Conservation (phyloP, 1,139 yeast genomes). For the Geotrichum citri-aurantii region DNA sequence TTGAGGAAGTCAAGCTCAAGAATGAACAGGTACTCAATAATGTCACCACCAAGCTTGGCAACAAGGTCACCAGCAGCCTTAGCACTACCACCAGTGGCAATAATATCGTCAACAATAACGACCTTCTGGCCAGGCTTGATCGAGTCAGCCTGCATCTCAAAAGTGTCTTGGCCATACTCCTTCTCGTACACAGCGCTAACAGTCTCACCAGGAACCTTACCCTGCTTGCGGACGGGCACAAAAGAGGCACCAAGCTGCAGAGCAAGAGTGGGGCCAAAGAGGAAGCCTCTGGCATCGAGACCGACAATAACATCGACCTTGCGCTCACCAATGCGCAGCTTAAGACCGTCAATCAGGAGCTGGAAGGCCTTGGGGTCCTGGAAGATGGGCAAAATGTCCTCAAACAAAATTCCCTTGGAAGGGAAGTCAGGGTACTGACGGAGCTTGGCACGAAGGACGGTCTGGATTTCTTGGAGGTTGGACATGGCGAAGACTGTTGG, state of each 20-base stretch:
- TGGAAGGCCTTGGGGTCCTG: constrained; percentile 74
- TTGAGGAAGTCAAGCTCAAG: constrained; percentile 92
- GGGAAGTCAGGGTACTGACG: constrained; percentile 91
- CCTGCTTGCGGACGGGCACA: constrained; percentile 90
- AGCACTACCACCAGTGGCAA: constrained; percentile 98
- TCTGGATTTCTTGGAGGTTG: constrained; percentile 19
- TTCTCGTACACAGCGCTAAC: constrained; percentile 69
- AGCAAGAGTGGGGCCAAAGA: constrained; percentile 94
- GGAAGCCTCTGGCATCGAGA: constrained; percentile 92
- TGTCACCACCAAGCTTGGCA: constrained; percentile 56
- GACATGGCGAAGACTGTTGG: constrained; percentile 8
- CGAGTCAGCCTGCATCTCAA: constrained; percentile 82
- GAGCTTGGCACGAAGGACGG: constrained; percentile 30
- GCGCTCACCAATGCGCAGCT: constrained; percentile 58
- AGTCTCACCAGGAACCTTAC: constrained; percentile 87
- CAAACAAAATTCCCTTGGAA: constrained; percentile 83
- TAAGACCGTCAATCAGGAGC: constrained; percentile 74
- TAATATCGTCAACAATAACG: constrained; percentile 86
- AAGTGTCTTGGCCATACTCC: constrained; percentile 85
- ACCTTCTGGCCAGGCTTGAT: constrained; percentile 78
- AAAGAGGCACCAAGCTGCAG: constrained; percentile 84
- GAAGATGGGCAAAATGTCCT: constrained; percentile 93
- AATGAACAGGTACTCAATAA: constrained; percentile 77
- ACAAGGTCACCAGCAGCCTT: constrained; percentile 87
- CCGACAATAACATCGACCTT: constrained; percentile 89